A percentile compares a stretch with the other conserved stretches of the same genome.
Evolutionary conservation across 2,329 filamentous ascomycete species (phyloP).

Genomic region (Pseudogymnoascus sp.): DNA sequence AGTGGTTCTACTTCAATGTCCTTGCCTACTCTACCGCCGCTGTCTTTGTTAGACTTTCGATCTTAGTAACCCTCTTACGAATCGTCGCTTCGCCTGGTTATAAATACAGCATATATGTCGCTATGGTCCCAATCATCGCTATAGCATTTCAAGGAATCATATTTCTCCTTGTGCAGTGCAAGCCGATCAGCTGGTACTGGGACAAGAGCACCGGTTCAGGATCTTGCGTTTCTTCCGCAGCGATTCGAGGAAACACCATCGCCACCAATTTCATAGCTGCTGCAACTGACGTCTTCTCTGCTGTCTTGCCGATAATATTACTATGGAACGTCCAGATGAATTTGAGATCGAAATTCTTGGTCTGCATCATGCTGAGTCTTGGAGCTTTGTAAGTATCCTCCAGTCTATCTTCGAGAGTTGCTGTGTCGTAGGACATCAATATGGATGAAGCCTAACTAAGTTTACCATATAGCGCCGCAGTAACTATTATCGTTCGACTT

Average conservation of each 20-base stretch:
- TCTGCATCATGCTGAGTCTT: slow-evolving; percentile 15
- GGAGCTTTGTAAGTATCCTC: slow-evolving; percentile 16
- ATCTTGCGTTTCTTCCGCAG: slow-evolving; percentile 33
- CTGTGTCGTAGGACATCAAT: neutral
- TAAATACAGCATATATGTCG: slow-evolving; percentile 12
- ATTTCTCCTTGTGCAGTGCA: slow-evolving; percentile 35
- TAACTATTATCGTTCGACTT: slow-evolving; percentile 47
- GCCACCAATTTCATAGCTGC: slow-evolving; percentile 39
- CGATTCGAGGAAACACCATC: slow-evolving; percentile 28
- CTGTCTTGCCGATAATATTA: slow-evolving; percentile 35
- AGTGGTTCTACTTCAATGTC: slow-evolving; percentile 26
- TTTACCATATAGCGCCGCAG: slow-evolving; percentile 37
- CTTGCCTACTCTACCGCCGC: no score
- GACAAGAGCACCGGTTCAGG: slow-evolving; percentile 28
- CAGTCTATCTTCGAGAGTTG: neutral
- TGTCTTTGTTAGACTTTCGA: no score
- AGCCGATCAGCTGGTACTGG: slow-evolving; percentile 39
- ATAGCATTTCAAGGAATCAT: slow-evolving; percentile 12
- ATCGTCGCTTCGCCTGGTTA: no score
- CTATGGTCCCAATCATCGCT: slow-evolving; percentile 7
- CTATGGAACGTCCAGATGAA: slow-evolving; percentile 37
- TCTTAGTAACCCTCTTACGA: no score
- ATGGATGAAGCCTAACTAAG: neutral
- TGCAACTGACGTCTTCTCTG: slow-evolving; percentile 41
- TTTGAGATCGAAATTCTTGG: slow-evolving; percentile 33